Conservation (phyloP, 495 filamentous ascomycete species). For the Lasiosphaeris hirsuta region DNA sequence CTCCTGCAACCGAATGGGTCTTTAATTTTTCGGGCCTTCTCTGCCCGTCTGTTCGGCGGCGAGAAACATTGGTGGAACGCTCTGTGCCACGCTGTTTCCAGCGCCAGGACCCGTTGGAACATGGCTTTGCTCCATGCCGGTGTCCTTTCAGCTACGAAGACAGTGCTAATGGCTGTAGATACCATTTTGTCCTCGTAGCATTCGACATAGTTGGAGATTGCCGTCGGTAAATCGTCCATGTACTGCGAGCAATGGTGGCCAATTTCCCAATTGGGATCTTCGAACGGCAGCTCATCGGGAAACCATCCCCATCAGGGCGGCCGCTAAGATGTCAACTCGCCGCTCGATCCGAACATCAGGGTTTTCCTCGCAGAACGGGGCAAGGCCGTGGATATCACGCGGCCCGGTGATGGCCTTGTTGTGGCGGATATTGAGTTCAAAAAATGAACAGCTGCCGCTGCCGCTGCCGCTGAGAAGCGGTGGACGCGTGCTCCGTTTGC, state of each 20-base stretch:
- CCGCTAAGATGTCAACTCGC: constrained; percentile 1
- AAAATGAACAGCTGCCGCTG: constrained; percentile 3
- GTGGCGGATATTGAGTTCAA: background rate
- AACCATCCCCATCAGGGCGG: background rate
- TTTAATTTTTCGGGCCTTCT: background rate
- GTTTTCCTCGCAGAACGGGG: constrained; percentile 1
- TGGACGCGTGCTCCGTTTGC: background rate
- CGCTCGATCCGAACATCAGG: background rate
- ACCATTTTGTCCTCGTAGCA: background rate
- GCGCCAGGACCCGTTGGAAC: background rate
- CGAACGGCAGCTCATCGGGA: background rate
- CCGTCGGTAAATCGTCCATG: background rate
- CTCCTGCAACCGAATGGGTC: background rate
- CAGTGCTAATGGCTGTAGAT: background rate
- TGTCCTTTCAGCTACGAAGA: background rate
- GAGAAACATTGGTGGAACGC: background rate
- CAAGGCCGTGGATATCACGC: background rate
- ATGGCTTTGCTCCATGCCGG: background rate
- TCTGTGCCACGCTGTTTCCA: background rate
- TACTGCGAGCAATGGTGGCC: background rate
- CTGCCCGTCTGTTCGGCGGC: background rate
- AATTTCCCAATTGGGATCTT: background rate
- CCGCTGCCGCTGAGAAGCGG: constrained; percentile 1
- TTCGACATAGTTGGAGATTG: background rate
- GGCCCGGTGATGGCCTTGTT: background rate